These are phyloP conservation scores for Wickerhamiella shivajii DNA, from an alignment of 805 yeast genomes.

Conservation along the genomic window DNA sequence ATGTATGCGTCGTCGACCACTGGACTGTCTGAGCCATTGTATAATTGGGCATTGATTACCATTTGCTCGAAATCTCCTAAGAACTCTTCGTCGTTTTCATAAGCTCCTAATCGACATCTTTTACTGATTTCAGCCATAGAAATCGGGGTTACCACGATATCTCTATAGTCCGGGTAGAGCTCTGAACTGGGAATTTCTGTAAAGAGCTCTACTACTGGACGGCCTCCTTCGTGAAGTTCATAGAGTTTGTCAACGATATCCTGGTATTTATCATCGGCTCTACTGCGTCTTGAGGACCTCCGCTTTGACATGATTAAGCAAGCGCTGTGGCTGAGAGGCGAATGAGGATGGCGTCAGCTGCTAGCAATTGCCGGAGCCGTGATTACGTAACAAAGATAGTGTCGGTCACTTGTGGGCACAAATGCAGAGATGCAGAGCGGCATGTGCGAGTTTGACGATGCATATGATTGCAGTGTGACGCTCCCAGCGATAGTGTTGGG, in stretches of 20 bases:
- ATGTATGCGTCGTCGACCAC: conserved; percentile 52
- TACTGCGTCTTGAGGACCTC: conserved; percentile 1
- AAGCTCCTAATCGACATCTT: conserved; percentile 28
- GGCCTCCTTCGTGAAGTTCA: conserved; percentile 15
- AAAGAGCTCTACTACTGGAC: conserved; percentile 35
- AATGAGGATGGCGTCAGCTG: too few relatives aligned
- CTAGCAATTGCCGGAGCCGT: too few relatives aligned
- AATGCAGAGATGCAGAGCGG: too few relatives aligned
- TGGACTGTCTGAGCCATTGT: conserved; percentile 50
- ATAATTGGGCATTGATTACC: conserved; percentile 55
- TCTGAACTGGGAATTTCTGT: conserved; percentile 58
- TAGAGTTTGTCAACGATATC: conserved; percentile 14
- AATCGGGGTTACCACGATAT: conserved; percentile 47
- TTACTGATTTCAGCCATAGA: conserved; percentile 52
- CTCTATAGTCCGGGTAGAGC: conserved; percentile 67
- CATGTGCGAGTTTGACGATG: too few relatives aligned
- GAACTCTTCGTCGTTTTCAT: conserved; percentile 29
- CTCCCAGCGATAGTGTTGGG: too few relatives aligned
- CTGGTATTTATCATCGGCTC: conserved; percentile 10
- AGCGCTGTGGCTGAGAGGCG: too few relatives aligned
- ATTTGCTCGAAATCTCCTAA: conserved; percentile 49
- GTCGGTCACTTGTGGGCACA: too few relatives aligned
- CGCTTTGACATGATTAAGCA: conserved; percentile 5
- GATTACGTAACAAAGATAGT: too few relatives aligned
- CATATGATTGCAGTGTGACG: too few relatives aligned